These are phyloP conservation scores for Stephanodiscus triporus DNA, from an alignment of 108 stramenopile genomes.

Conservation along the genomic window DNA sequence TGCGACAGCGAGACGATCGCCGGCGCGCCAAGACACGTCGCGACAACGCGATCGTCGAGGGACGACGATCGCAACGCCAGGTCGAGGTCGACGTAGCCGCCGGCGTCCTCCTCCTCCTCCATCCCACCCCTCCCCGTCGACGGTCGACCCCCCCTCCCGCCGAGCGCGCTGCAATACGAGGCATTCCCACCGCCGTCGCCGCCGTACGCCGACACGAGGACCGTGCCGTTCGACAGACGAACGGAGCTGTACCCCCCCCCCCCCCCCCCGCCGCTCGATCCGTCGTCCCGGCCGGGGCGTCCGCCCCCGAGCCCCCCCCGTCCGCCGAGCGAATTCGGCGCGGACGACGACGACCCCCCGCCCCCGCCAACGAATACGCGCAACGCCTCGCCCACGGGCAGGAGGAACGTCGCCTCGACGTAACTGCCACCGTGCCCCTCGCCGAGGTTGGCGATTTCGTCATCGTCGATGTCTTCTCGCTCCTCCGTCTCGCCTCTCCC, in stretches of 20 bases:
- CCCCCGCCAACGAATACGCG: constrained; percentile 19
- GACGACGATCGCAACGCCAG: not conserved
- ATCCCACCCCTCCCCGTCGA: not conserved
- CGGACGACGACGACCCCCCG: not conserved
- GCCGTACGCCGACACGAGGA: not conserved
- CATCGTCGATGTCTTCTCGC: not conserved
- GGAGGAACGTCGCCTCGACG: constrained; percentile 22
- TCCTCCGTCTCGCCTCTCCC: constrained; percentile 2
- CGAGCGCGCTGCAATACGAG: constrained; percentile 4
- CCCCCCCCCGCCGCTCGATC: constrained; percentile 26
- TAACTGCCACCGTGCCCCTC: constrained; percentile 18
- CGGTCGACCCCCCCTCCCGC: constrained; percentile 2
- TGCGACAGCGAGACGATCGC: not conserved
- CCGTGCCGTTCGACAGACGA: constrained; percentile 2
- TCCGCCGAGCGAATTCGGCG: constrained; percentile 11
- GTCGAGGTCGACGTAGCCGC: constrained; percentile 19
- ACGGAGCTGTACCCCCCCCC: constrained; percentile 20
- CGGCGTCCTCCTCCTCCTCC: not conserved
- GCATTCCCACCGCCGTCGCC: constrained; percentile 17
- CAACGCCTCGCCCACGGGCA: constrained; percentile 18
- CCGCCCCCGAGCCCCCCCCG: constrained; percentile 18
- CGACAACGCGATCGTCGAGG: not conserved
- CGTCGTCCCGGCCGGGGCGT: constrained; percentile 1
- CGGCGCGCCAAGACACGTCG: not conserved
- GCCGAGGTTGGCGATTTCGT: not conserved